Evolutionary conservation across 2,329 filamentous ascomycete genomes (phyloP).

Genomic region (Diaporthe sp.): DNA sequence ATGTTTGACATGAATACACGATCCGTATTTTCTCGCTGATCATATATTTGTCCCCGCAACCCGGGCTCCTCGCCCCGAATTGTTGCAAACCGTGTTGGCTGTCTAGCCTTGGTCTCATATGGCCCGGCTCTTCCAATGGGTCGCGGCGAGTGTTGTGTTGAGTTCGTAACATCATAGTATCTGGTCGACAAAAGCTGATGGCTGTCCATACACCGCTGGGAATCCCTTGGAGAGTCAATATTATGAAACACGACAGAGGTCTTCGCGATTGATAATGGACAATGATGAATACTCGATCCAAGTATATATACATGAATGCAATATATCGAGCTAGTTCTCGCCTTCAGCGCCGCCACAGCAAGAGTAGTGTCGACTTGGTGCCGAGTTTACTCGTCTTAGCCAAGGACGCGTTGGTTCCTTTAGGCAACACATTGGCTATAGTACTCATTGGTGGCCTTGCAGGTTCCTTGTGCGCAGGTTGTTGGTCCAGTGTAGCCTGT

Average conservation of each 20-base stretch:
- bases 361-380: neutral
- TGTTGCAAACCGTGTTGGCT: neutral
- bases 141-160: too few species aligned
- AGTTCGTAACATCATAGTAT: neutral
- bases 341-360: neutral
- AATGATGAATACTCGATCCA: neutral
- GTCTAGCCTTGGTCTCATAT: neutral
- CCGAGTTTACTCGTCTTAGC: neutral
- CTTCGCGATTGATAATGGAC: neutral
- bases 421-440: constrained; percentile 19
- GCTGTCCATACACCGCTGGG: neutral
- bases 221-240: neutral
- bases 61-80: neutral
- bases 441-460: constrained; percentile 14
- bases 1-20: neutral
- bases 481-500: constrained; percentile 18
- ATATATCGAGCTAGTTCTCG: neutral
- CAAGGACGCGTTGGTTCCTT: neutral
- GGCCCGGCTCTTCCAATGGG: neutral
- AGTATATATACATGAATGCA: neutral
- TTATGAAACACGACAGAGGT: neutral
- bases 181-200: neutral
- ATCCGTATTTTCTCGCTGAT: neutral
- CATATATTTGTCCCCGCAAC: neutral
- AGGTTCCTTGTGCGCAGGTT: constrained; percentile 13